A percentile compares a stretch with the other conserved stretches of the same genome.
phyloP scores from a whole-genome alignment of 176 grass and related monocot species.

The Pontederia crassipes region DNA sequence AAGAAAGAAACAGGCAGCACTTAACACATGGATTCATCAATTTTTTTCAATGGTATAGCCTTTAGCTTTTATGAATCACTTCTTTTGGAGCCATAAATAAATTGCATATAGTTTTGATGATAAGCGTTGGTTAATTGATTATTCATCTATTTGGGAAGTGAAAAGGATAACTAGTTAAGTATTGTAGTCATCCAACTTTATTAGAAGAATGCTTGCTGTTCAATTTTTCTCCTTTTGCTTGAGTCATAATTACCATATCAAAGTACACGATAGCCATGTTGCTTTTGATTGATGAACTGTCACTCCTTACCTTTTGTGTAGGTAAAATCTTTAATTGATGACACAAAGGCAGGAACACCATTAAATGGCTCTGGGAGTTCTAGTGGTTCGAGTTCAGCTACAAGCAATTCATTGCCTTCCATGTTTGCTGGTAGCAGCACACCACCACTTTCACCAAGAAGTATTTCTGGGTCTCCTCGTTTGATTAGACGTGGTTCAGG shows the following conservation, averaged over 20 bases:
- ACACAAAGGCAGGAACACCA: conserved; percentile 30
- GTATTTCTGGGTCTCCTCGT: conserved; percentile 29
- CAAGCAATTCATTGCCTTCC: conserved; percentile 36
- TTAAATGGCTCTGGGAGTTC: conserved; percentile 2
- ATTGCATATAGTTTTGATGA: no score
- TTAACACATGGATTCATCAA: no score
- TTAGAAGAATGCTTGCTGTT: no score
- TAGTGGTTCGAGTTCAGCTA: conserved; percentile 19
- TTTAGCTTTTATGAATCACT: no score
- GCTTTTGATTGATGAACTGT: not conserved
- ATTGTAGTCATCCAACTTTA: no score
- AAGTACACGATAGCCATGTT: not conserved
- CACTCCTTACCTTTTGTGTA: conserved; percentile 3
- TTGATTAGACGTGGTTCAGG: conserved; percentile 35
- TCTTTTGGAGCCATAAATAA: no score
- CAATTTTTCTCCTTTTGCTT: no score
- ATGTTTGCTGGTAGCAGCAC: conserved; percentile 48
- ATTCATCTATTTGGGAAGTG: no score
- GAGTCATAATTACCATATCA: not conserved
- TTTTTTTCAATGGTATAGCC: no score
- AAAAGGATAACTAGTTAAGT: no score
- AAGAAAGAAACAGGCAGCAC: no score
- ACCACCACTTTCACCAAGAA: conserved; percentile 77
- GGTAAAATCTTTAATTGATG: conserved; percentile 33
- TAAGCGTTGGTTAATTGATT: no score